A percentile compares a stretch with the other conserved stretches of the same genome.
Evolutionary conservation across 768 basidiomycete species (phyloP).

Genomic region (Psilocybe tampanensis): DNA sequence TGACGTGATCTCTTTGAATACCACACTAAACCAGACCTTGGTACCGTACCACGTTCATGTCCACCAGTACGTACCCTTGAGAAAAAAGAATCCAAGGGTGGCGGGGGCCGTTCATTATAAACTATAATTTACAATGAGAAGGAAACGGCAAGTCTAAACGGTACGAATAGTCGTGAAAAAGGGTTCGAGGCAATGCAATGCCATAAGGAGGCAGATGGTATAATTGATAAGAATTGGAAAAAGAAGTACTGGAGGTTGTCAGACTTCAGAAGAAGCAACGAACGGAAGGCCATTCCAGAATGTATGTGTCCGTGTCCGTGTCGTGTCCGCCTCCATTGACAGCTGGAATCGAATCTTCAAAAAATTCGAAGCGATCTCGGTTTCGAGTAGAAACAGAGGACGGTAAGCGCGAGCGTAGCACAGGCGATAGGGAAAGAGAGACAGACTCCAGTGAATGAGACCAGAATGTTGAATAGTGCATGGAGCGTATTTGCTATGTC

Average conservation of each 20-base stretch:
- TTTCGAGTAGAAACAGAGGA: constrained; percentile 43
- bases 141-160: background rate
- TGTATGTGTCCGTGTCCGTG: background rate
- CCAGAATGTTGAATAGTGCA: constrained; percentile 20
- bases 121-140: background rate
- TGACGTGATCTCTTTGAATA: too few species aligned
- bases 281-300: background rate
- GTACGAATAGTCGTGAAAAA: background rate
- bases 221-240: background rate
- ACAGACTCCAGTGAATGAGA: constrained; percentile 27
- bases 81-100: too few species aligned
- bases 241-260: background rate
- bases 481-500: constrained; percentile 4
- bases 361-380: constrained; percentile 37
- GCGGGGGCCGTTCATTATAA: too few species aligned
- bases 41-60: too few species aligned
- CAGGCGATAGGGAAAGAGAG: constrained; percentile 38
- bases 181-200: background rate
- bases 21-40: too few species aligned
- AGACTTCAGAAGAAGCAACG: background rate
- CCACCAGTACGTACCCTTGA: too few species aligned
- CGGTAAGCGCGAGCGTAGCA: constrained; percentile 37
- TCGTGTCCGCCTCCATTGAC: background rate
- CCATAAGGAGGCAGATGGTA: background rate
- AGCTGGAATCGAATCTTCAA: constrained; percentile 15